Conservation (phyloP, 805 yeast genomes). For the Candida piceae region DNA sequence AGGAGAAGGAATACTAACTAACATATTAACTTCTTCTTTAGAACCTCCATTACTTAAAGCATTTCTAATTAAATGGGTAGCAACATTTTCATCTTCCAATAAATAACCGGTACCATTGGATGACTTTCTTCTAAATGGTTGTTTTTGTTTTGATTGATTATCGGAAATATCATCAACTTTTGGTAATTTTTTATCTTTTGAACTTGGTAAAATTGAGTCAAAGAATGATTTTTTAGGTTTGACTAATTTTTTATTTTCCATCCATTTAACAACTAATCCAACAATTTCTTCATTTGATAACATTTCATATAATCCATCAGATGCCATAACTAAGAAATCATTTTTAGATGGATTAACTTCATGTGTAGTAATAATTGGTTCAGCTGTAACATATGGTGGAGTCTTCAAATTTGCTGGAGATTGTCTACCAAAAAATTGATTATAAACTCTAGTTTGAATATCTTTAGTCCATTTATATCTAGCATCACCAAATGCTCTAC, state of each 20-base stretch:
- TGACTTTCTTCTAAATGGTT: conserved; percentile 58
- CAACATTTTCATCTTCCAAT: conserved; percentile 79
- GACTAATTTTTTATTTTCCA: conserved; percentile 65
- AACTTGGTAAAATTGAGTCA: conserved; percentile 34
- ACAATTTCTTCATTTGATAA: conserved; percentile 89
- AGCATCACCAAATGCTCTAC: conserved; percentile 96
- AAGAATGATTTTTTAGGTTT: conserved; percentile 42
- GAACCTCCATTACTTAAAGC: conserved; percentile 86
- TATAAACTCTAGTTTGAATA: conserved; percentile 67
- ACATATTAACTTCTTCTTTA: conserved; percentile 80
- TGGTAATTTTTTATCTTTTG: conserved; percentile 45
- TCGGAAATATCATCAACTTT: conserved; percentile 58
- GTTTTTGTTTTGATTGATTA: conserved; percentile 57
- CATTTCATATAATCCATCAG: conserved; percentile 92
- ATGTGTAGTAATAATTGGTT: conserved; percentile 84
- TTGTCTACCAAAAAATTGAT: conserved; percentile 75
- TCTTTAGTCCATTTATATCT: conserved; percentile 77
- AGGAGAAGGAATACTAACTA: conserved; percentile 88
- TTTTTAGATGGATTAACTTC: conserved; percentile 64
- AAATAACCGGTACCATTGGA: conserved; percentile 37
- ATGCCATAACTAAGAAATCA: conserved; percentile 86
- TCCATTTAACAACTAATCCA: conserved; percentile 90
- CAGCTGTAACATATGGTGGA: conserved; percentile 97
- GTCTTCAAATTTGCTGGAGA: conserved; percentile 71
- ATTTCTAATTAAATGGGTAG: conserved; percentile 90